Evolutionary conservation across 78 protist species (phyloP).

Genomic region (Dictyostelium purpureum): DNA sequence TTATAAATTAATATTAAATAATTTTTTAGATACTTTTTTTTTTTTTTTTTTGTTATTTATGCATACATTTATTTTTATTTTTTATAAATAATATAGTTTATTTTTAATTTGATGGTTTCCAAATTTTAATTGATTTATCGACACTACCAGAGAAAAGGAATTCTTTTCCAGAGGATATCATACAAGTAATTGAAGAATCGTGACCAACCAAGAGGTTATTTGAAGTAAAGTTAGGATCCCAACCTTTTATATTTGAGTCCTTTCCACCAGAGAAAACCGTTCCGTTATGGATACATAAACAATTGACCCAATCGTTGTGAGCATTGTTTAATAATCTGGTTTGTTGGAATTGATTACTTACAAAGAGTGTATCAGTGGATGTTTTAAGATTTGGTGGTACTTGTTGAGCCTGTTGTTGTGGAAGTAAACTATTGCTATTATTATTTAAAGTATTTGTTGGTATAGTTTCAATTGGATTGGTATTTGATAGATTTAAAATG

Average conservation of each 20-base stretch:
- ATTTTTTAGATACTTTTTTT: too few species aligned
- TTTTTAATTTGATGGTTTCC: slow-evolving; percentile 19
- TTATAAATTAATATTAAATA: too few species aligned
- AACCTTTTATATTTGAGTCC: slow-evolving; percentile 76
- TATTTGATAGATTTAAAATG: neutral
- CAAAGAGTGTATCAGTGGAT: neutral
- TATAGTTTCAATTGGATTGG: too few species aligned
- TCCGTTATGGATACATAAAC: slow-evolving; percentile 13
- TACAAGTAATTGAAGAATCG: slow-evolving; percentile 53
- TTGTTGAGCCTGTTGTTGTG: neutral
- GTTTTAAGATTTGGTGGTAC: neutral
- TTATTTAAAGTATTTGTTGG: too few species aligned
- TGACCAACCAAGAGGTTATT: slow-evolving; percentile 24
- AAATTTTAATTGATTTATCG: slow-evolving; percentile 60
- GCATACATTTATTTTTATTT: neutral
- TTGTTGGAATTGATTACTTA: slow-evolving; percentile 23
- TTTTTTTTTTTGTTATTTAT: too few species aligned
- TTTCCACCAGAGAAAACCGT: slow-evolving; percentile 56
- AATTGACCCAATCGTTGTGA: slow-evolving; percentile 65
- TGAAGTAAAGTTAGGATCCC: slow-evolving; percentile 41
- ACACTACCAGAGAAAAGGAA: slow-evolving; percentile 53
- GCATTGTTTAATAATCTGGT: slow-evolving; percentile 8
- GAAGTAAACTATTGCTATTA: neutral
- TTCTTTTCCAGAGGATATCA: slow-evolving; percentile 11
- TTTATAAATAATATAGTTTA: neutral